A percentile compares a stretch with the other conserved stretches of the same genome.
Conservation (phyloP, 1,284 basidiomycete species). For the Ceratobasidium sp. region DNA sequence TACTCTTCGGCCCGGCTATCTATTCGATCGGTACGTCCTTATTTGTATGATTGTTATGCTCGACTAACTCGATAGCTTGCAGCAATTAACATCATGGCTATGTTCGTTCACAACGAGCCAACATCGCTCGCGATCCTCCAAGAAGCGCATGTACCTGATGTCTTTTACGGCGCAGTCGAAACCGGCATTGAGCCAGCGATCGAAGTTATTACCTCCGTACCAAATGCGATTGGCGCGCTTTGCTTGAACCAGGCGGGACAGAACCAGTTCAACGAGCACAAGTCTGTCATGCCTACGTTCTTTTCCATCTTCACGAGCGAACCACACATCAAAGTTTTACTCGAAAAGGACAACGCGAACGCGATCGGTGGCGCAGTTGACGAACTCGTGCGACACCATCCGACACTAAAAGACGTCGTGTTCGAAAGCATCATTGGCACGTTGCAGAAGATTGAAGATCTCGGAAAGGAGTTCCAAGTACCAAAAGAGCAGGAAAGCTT, state of each 20-base stretch:
- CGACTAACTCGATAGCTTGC: constrained; percentile 31
- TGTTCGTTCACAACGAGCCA: constrained; percentile 99
- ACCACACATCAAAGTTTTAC: constrained; percentile 84
- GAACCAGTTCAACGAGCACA: constrained; percentile 79
- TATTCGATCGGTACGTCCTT: constrained; percentile 75
- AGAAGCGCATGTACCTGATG: constrained; percentile 89
- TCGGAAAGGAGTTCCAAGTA: constrained; percentile 70
- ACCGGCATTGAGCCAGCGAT: constrained; percentile 85
- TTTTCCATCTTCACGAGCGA: constrained; percentile 90
- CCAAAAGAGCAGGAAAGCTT: constrained; percentile 69
- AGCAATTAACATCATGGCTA: constrained; percentile 98
- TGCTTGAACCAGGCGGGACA: constrained; percentile 94
- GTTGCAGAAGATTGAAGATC: constrained; percentile 75
- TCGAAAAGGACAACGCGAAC: constrained; percentile 93
- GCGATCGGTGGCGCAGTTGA: constrained; percentile 91
- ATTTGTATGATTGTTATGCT: background rate
- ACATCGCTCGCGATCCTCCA: constrained; percentile 93
- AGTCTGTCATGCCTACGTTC: constrained; percentile 83
- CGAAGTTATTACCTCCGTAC: constrained; percentile 91
- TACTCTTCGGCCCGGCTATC: constrained; percentile 87
- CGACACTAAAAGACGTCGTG: constrained; percentile 81
- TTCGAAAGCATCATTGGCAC: constrained; percentile 78
- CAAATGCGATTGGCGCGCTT: constrained; percentile 95
- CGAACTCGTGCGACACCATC: constrained; percentile 97
- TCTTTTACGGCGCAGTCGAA: constrained; percentile 88